A percentile compares a stretch with the other conserved stretches of the same genome.
Evolutionary conservation across 1,284 basidiomycete genomes (phyloP).

Genomic region (Ustilago vetiveriae): DNA sequence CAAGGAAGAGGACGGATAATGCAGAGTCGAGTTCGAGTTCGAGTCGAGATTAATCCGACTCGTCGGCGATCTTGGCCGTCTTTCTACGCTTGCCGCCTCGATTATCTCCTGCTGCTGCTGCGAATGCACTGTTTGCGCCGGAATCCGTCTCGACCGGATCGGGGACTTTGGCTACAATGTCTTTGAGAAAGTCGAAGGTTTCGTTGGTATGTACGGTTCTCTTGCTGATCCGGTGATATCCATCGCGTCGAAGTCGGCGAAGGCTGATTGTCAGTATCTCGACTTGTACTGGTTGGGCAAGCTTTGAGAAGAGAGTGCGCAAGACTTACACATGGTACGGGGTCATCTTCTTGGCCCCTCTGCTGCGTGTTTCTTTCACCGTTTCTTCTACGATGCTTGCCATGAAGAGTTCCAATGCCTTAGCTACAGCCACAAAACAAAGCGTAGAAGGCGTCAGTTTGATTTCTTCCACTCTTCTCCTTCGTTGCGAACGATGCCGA

Average conservation of each 20-base stretch:
- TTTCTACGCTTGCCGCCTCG: conserved; percentile 52
- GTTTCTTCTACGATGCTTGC: conserved; percentile 85
- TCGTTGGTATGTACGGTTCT: conserved; percentile 88
- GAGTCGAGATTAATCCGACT: conserved; percentile 17
- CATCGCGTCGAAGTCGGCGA: neutral
- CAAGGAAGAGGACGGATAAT: neutral
- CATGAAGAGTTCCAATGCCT: conserved; percentile 94
- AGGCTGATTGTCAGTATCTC: neutral
- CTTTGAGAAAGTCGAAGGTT: conserved; percentile 93
- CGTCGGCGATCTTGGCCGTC: conserved; percentile 30
- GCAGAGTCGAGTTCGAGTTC: neutral
- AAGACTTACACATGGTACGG: conserved; percentile 88
- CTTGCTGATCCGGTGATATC: conserved; percentile 78
- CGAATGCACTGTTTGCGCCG: neutral
- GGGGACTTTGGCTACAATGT: conserved; percentile 87
- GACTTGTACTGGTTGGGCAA: neutral
- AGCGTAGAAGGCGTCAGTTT: neutral
- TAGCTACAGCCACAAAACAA: conserved; percentile 74
- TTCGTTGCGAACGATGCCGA: no score
- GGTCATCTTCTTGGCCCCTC: conserved; percentile 89
- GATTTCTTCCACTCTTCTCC: no score
- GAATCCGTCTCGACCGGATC: conserved; percentile 75
- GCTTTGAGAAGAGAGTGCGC: neutral
- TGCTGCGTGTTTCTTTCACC: conserved; percentile 79
- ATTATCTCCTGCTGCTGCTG: conserved; percentile 25